Conservation (phyloP, 164 flowering plant genomes). For the Kalanchoe fedtschenkoi region DNA sequence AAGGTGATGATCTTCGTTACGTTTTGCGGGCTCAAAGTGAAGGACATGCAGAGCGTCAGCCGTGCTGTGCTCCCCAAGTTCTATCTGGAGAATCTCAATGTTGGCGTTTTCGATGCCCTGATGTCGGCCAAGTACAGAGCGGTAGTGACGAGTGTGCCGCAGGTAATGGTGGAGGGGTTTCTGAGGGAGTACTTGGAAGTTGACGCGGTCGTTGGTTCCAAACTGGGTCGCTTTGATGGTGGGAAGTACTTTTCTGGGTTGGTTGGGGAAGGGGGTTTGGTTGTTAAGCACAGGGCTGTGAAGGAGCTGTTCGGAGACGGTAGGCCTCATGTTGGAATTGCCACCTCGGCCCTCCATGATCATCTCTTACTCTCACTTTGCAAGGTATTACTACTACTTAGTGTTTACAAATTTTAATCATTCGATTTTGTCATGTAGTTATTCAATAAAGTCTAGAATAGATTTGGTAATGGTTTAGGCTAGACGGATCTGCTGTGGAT, state of each 20-base stretch:
- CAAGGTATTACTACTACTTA: conserved; percentile 39
- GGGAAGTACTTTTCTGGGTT: conserved; percentile 48
- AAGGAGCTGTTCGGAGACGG: conserved; percentile 46
- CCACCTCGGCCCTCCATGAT: conserved; percentile 30
- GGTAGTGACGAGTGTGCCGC: conserved; percentile 56
- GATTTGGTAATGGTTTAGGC: neutral
- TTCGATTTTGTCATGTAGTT: neutral
- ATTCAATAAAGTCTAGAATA: neutral
- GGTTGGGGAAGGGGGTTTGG: conserved; percentile 34
- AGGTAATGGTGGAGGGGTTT: conserved; percentile 78
- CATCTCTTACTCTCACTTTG: conserved; percentile 63
- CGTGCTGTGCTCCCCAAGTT: conserved; percentile 85
- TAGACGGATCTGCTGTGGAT: no score
- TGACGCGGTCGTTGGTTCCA: conserved; percentile 58
- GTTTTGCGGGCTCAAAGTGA: conserved; percentile 56
- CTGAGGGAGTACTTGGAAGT: conserved; percentile 56
- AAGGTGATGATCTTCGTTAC: conserved; percentile 58
- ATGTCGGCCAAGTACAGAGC: conserved; percentile 27
- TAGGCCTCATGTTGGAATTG: conserved; percentile 67
- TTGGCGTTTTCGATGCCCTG: conserved; percentile 39
- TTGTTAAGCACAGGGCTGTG: conserved; percentile 54
- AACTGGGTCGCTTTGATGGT: conserved; percentile 31
- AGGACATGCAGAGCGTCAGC: conserved; percentile 42
- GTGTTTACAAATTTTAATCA: neutral
- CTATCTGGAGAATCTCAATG: conserved; percentile 53